Evolutionary conservation across 805 yeast species (phyloP).

Genomic region (Yarrowia bubula): DNA sequence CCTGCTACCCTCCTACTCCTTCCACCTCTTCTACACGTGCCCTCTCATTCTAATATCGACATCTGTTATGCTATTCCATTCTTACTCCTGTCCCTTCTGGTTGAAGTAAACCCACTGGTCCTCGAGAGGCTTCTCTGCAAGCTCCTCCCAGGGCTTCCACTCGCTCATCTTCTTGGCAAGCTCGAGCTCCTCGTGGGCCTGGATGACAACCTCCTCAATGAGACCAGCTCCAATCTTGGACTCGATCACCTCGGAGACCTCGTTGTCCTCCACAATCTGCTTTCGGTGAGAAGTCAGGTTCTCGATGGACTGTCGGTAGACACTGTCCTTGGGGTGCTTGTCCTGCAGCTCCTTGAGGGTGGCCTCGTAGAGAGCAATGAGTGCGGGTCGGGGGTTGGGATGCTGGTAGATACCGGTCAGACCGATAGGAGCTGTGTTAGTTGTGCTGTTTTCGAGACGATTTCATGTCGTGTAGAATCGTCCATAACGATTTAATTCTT

Average conservation of each 20-base stretch:
- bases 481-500: not conserved
- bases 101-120: constrained; percentile 87
- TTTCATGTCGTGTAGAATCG: not conserved
- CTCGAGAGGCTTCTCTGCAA: constrained; percentile 72
- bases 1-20: too few relatives aligned
- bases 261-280: constrained; percentile 60
- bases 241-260: constrained; percentile 65
- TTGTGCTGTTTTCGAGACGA: not conserved
- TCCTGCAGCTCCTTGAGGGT: constrained; percentile 59
- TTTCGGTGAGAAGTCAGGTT: constrained; percentile 68
- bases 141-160: constrained; percentile 75
- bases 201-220: constrained; percentile 76
- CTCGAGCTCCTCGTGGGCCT: constrained; percentile 76
- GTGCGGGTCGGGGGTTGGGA: constrained; percentile 80
- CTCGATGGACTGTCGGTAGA: constrained; percentile 73
- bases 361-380: constrained; percentile 65
- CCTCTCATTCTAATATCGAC: not conserved
- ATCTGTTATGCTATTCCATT: not conserved
- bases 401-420: constrained; percentile 74
- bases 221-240: constrained; percentile 74
- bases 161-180: constrained; percentile 65
- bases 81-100: constrained; percentile 42
- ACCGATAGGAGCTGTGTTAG: constrained; percentile 62
- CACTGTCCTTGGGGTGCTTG: constrained; percentile 68
- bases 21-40: not conserved